Evolutionary conservation across 768 basidiomycete genomes (phyloP).

Genomic region (Suillus cothurnatus): DNA sequence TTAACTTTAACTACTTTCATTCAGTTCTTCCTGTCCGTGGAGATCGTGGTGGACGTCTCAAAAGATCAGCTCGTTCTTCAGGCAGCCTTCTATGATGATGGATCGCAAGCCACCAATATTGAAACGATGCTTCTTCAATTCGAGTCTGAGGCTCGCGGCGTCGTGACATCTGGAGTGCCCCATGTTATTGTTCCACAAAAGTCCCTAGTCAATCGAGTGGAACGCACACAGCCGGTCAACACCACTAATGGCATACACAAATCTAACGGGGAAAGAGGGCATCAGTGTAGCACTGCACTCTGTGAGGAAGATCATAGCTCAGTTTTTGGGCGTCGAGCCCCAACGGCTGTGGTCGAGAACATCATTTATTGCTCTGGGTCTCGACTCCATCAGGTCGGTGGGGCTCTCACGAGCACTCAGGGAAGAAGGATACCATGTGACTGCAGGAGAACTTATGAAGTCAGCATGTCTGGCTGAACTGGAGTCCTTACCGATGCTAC

Average conservation of each 20-base stretch:
- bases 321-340: slow-evolving; percentile 18
- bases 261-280: not conserved
- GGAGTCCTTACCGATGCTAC: slow-evolving; percentile 4
- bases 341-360: slow-evolving; percentile 19
- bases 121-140: slow-evolving; percentile 25
- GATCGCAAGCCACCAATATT: slow-evolving; percentile 19
- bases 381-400: slow-evolving; percentile 51
- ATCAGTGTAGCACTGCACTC: slow-evolving; percentile 9
- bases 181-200: not conserved
- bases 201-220: not conserved
- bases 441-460: slow-evolving; percentile 42
- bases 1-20: slow-evolving; percentile 4
- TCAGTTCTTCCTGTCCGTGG: slow-evolving; percentile 27
- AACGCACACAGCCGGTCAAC: not conserved
- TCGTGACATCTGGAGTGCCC: slow-evolving; percentile 15
- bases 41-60: slow-evolving; percentile 26
- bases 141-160: slow-evolving; percentile 25
- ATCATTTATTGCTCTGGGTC: slow-evolving; percentile 47
- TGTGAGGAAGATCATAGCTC: slow-evolving; percentile 21
- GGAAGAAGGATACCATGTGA: slow-evolving; percentile 34
- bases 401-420: slow-evolving; percentile 41
- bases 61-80: slow-evolving; percentile 20
- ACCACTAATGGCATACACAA: not conserved
- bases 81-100: slow-evolving; percentile 26
- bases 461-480: slow-evolving; percentile 8